Base-by-base conservation (phyloP, 2,329 filamentous ascomycete species). In the Botrytis medusae region DNA sequence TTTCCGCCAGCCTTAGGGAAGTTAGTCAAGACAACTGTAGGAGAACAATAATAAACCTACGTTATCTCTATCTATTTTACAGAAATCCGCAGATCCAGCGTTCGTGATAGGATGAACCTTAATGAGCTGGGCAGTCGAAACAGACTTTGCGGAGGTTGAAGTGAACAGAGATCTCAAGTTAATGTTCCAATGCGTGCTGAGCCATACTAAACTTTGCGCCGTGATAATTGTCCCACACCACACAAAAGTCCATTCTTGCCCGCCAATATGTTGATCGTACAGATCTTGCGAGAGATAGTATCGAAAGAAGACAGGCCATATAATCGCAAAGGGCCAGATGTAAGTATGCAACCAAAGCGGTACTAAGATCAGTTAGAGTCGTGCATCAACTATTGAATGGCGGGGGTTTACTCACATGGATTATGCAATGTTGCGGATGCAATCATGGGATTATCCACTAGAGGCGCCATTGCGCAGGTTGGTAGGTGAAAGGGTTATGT, bases 151-250 rank as follows among this genome's bases (percentile, higher is more conserved):
- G 77, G 87, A 88, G 72, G 87, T 91, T 1, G 95, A 90, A 20
- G 93, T 98, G 83, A 98, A 97, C 74, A 91, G 84, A 34, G 92
- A 92, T 80, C 91, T 89, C 76, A 98, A 85, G 81, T 95, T 91
- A 82, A 99, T 94, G 81, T 93, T 98, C 96, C 96, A 99, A 85
- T 98, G 94, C 64, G 96, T 99, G 85, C 93, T 95, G 75, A 99
- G 88, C 95, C 96, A 99, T 78, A 94, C 85, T 76, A 99, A 87
- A 76, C 93, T 91, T 85, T 99, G 97, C 73, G 92, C 80, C 18
- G 95, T 97, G 82, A 97, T 87, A 81, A 99, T 98, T 77, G 90
- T 88, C 79, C 93, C 95, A 77, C 92, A 89, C 91, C 93, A 99
- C 76, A 99, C 93, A 82, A 97, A 97, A 0, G 97, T 98, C 95